A percentile compares a stretch with the other conserved stretches of the same genome.
These are phyloP conservation scores for Artemisia tridentata DNA, from an alignment of 129 eudicot species.

Conservation along the genomic window DNA sequence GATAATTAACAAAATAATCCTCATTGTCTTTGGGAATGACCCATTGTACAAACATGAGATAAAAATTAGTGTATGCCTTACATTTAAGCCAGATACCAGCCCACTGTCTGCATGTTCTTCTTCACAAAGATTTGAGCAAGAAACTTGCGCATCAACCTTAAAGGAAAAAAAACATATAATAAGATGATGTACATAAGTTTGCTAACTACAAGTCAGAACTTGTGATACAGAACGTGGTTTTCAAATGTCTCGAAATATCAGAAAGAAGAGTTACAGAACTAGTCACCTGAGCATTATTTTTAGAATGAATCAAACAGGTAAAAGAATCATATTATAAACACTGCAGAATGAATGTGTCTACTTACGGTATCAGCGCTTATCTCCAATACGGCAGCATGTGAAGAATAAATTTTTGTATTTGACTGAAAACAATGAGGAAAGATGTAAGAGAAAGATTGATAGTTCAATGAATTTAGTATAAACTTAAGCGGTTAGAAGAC, in stretches of 20 bases:
- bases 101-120: slow-evolving; percentile 1
- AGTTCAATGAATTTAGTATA: not conserved
- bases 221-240: not conserved
- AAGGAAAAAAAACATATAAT: slow-evolving; percentile 5
- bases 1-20: slow-evolving; percentile 8
- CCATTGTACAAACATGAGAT: slow-evolving; percentile 5
- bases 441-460: not conserved
- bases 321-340: slow-evolving; percentile 7
- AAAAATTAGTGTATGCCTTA: slow-evolving; percentile 6
- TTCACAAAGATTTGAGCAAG: slow-evolving; percentile 25
- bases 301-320: not conserved
- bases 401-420: slow-evolving; percentile 8
- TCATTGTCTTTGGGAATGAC: not conserved
- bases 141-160: slow-evolving; percentile 30
- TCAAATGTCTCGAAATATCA: slow-evolving; percentile 2
- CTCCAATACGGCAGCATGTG: slow-evolving; percentile 8
- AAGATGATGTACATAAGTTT: not conserved
- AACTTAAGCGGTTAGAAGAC: not conserved
- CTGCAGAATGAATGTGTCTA: slow-evolving; percentile 9
- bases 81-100: slow-evolving; percentile 6
- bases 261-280: not conserved
- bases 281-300: not conserved
- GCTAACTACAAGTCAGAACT: slow-evolving; percentile 13
- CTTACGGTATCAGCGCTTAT: slow-evolving; percentile 20
- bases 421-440: slow-evolving; percentile 8